Base-by-base conservation (phyloP, 2,329 filamentous ascomycete genomes). In the Colletotrichum melonis region DNA sequence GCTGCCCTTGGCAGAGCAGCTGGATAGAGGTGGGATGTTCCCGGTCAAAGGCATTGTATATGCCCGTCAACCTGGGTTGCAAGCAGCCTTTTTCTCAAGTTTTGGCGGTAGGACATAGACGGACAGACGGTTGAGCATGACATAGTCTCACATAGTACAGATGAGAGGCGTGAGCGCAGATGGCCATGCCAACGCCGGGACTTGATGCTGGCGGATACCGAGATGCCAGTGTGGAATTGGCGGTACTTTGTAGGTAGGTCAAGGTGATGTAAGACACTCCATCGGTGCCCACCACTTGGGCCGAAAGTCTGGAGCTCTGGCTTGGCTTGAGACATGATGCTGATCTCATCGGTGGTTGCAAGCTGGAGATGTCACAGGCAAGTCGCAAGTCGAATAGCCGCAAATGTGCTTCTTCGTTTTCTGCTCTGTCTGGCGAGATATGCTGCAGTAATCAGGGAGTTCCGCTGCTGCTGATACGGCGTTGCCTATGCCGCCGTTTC, bases 311-410 rank as follows among this genome's bases (percentile, higher is more conserved):
- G 66, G 32, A 69, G 22, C 9, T 35, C 60, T 55, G 65, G 69
- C 58, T 64, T 59, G 67, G 60, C n/a, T 63, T 69, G 70, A 72
- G 70, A 69, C 67, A 73, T 64, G 30, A 64, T 69, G 49, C 66
- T 56, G 70, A 72, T 63, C 56, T 68, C 64, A 52, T 69, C 30
- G 54, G 28, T 22, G 16, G 30, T 58, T n/a, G 49, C 42, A 35
- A 26, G 46, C 22, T 35, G 60, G 16, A 42, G 70, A 7, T 49
- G 19, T 49, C 42, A 49, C 42, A 49, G 42, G 42, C 42, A n/a
- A 49, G 42, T 19, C 26, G 28, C 42, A 30, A 42, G 32, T 24
- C 22, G 26, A 22, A 54, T 68, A 42, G 38, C 38, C 38, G 38
- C 38, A 42, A 55, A 35, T 9, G 16, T 22, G 46, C 19, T 22